phyloP scores from a whole-genome alignment of 2,329 filamentous ascomycete species.

The Alternaria sp. region DNA sequence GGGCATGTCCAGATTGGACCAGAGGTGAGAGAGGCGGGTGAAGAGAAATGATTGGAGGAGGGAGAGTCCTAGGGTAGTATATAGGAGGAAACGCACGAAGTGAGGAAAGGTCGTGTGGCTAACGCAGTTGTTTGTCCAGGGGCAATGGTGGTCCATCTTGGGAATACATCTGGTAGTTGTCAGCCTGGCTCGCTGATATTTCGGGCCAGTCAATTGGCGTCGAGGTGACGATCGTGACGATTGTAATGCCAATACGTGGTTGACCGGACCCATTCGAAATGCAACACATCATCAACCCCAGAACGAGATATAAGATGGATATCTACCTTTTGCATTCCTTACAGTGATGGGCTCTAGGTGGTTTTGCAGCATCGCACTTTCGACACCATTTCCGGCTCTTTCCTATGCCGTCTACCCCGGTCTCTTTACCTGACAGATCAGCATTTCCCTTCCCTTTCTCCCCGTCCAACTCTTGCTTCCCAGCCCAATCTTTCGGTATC shows the following conservation, averaged over 20 bases:
- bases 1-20: slow-evolving; percentile 71
- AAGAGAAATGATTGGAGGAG: slow-evolving; percentile 70
- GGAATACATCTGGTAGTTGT: slow-evolving; percentile 67
- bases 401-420: slow-evolving; percentile 4
- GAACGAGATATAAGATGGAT: not conserved
- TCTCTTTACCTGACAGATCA: not conserved
- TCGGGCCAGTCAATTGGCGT: not conserved
- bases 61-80: slow-evolving; percentile 68
- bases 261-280: not conserved
- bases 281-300: not conserved
- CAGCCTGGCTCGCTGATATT: not conserved
- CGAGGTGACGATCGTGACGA: not conserved
- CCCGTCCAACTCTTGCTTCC: slow-evolving; percentile 13
- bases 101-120: slow-evolving; percentile 83
- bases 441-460: not conserved
- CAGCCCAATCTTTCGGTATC: slow-evolving; percentile 53
- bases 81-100: slow-evolving; percentile 80
- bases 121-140: slow-evolving; percentile 85
- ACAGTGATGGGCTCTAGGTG: slow-evolving; percentile 82
- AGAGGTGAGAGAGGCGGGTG: slow-evolving; percentile 67
- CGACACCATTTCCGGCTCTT: slow-evolving; percentile 70
- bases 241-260: not conserved
- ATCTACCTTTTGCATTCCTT: slow-evolving; percentile 70
- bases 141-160: slow-evolving; percentile 88
- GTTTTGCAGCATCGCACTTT: slow-evolving; percentile 78